Evolutionary conservation across 257 asterid genomes (phyloP), one percentile per base, ranked within the genome.

Genomic region (Nicotiana paniculata): DNA sequence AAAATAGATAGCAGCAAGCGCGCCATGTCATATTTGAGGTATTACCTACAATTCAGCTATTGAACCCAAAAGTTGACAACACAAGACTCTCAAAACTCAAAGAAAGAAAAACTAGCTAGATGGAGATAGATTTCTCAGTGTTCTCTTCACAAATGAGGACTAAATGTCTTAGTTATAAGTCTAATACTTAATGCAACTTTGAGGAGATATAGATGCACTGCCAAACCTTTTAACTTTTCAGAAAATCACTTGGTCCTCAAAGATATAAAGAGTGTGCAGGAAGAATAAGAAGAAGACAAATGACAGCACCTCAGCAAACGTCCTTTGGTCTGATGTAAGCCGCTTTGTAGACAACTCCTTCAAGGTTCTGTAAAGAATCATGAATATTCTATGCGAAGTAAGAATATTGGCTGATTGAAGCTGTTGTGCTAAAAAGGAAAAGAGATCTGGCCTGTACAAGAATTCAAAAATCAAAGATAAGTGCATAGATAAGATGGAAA

Each of bases 331-430:
- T 76, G 94, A 81, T 74, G 93, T 66, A 39, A 96, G 97, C 74
- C 98, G 95, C 86, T 96, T 96, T 84, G 97, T 91, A 1, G 99
- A 94, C 90, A 96, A 87, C 91, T 96, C 99, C 91, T 96, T 96
- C 84, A 96, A 86, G 59, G 91, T 88, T 89, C 98, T 95, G 85
- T 92, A 96, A 85, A 96, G 97, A 87, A 96, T 90, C 97, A 91
- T 89, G 88, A 87, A 89, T 85, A 94, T 92, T 90, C 98, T 94
- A 87, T 96, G 98, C 37, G 99, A 94, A 81, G 96, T 82, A 85
- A 93, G 92, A 86, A 83, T 87, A 88, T 94, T 98, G 83, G 98
- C 95, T 37, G 96, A 87, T 83, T 91, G 98, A 86, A 96, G 96
- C 79, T 90, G 93, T 62, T 91, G 98, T 18, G 98, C 99, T 85